Conservation (phyloP, 768 basidiomycete species). For the Chiua virens region DNA sequence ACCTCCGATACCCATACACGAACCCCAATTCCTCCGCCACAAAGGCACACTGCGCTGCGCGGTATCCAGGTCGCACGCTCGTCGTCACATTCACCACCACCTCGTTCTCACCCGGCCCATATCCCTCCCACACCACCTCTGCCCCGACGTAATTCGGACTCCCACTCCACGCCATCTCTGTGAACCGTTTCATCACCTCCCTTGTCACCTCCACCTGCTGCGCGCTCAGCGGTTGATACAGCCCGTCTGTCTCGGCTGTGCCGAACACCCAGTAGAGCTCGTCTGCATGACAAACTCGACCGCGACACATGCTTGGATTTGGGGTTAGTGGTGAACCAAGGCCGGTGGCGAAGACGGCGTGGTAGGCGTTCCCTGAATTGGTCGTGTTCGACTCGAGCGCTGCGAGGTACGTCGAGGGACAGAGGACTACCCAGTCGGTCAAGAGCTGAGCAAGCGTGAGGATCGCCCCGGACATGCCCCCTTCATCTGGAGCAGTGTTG, state of each 20-base stretch:
- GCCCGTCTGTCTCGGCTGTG: conserved; percentile 16
- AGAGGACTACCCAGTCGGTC: conserved; percentile 12
- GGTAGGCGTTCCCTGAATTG: conserved; percentile 13
- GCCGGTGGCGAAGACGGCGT: conserved; percentile 8
- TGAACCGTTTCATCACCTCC: conserved; percentile 9
- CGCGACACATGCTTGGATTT: conserved; percentile 9
- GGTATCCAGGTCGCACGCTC: conserved; percentile 5
- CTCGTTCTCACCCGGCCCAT: conserved; percentile 8
- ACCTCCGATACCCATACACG: conserved; percentile 3
- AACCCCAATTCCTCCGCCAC: conserved; percentile 13
- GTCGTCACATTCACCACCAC: conserved; percentile 10
- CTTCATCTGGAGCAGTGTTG: conserved; percentile 2
- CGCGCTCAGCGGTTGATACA: conserved; percentile 11
- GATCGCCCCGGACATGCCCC: conserved; percentile 15
- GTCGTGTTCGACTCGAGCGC: conserved; percentile 18
- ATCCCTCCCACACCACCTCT: conserved; percentile 12
- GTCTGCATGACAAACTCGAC: conserved; percentile 19
- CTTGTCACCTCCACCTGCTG: conserved; percentile 3
- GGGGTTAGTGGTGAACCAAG: conserved; percentile 13
- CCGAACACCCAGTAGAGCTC: conserved; percentile 22
- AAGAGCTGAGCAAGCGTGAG: conserved; percentile 9
- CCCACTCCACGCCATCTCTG: conserved; percentile 17
- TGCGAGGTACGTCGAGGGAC: conserved; percentile 14
- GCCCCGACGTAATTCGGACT: conserved; percentile 15
- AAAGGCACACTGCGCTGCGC: conserved; percentile 15